Conservation (phyloP, 352 stramenopile genomes). For the Phytophthora pini region DNA sequence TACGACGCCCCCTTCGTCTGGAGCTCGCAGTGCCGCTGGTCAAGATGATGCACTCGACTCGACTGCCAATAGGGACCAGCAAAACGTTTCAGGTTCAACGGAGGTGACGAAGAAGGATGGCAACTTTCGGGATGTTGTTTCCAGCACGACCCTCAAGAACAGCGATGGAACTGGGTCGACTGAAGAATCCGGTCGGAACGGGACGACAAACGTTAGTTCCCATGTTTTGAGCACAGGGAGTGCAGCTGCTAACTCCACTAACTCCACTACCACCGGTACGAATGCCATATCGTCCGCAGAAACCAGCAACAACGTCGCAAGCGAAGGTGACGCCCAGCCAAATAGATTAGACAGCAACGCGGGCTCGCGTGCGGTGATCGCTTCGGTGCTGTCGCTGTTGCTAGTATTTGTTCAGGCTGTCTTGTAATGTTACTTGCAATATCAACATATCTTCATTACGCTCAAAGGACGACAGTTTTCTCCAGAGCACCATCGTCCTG, state of each 20-base stretch:
- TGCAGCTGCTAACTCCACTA: no score
- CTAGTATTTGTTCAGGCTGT: background rate
- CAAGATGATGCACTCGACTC: background rate
- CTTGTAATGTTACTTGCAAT: background rate
- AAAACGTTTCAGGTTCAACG: background rate
- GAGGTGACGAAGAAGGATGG: background rate
- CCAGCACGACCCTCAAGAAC: background rate
- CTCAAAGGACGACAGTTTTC: no score
- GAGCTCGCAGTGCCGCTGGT: background rate
- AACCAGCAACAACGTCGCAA: background rate
- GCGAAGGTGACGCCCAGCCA: background rate
- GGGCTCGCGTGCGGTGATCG: background rate
- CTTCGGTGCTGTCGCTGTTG: background rate
- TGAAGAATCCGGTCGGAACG: background rate
- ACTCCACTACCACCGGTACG: no score
- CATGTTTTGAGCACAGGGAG: background rate
- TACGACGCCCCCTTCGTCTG: background rate
- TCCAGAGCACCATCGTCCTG: no score
- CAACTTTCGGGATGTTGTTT: background rate
- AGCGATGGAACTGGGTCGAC: background rate
- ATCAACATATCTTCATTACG: no score
- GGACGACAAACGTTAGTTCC: background rate
- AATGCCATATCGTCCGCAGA: background rate
- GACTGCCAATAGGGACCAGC: background rate
- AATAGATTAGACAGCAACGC: conserved; percentile 1